Evolutionary conservation across 805 yeast genomes (phyloP).

Genomic region (Ogataea parapolymorpha): DNA sequence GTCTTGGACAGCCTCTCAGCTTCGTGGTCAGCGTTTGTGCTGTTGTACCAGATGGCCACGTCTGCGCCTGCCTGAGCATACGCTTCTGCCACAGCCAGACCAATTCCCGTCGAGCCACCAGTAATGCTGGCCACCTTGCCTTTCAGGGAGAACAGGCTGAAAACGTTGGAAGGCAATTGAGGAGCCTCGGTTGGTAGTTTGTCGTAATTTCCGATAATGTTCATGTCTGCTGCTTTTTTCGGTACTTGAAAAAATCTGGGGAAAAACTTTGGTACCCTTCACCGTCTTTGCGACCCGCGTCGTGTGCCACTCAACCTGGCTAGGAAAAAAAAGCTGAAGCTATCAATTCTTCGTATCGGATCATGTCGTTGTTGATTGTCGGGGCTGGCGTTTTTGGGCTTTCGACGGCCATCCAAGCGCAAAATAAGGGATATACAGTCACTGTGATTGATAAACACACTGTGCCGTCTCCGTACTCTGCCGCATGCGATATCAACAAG

Average conservation of each 20-base stretch:
- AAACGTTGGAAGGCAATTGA: slow-evolving; percentile 45
- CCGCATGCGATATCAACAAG: slow-evolving; percentile 48
- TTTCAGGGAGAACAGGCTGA: slow-evolving; percentile 71
- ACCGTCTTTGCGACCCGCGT: not conserved
- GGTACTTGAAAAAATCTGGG: not conserved
- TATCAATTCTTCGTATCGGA: no score
- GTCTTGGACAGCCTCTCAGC: slow-evolving; percentile 53
- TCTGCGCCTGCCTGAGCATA: slow-evolving; percentile 87
- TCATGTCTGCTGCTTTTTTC: not conserved
- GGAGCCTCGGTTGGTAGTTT: slow-evolving; percentile 50
- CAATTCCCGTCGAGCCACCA: slow-evolving; percentile 82
- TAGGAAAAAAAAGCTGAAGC: not conserved
- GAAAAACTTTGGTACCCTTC: not conserved
- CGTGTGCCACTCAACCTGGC: slow-evolving; percentile 1
- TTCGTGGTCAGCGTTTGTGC: slow-evolving; percentile 58
- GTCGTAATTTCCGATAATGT: slow-evolving; percentile 12
- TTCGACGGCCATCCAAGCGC: slow-evolving; percentile 40
- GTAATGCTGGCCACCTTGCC: slow-evolving; percentile 82
- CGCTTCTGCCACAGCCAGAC: slow-evolving; percentile 76
- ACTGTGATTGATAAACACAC: slow-evolving; percentile 39
- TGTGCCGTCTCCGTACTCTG: slow-evolving; percentile 45
- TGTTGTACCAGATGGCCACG: slow-evolving; percentile 66
- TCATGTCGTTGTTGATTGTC: slow-evolving; percentile 24
- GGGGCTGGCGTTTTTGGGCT: slow-evolving; percentile 48
- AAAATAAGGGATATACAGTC: slow-evolving; percentile 31